Evolutionary conservation across 176 grass and related monocot genomes (phyloP), one percentile per base, ranked within the genome.

Genomic region (Oropetium thomaeum): DNA sequence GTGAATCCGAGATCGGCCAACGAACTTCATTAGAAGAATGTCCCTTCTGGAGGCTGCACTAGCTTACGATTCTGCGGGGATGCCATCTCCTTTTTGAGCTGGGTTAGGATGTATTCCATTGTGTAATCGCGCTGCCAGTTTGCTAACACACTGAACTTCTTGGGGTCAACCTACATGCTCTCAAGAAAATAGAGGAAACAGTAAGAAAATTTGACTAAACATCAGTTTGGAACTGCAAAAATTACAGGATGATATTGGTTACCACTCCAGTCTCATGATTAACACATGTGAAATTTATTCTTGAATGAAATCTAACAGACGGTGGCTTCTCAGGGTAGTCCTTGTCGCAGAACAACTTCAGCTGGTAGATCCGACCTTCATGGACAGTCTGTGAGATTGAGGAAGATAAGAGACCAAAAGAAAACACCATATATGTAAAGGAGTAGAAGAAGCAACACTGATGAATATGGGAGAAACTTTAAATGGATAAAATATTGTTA

Each of bases 291-390:
- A 87, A 85, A 57, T 93, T 90, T 55, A 93, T 70, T 75, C 90
- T 88, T 48, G 90, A 93, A 77, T 93, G 77, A 17, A 90, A 93
- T 48, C 84, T 78, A 22, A 93, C 87, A 79, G 78, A 81, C 34
- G 90, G 90, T 70, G 90, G 84, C 62, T 93, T 93, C 64, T 93
- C 90, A 33, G 90, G 90, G 59, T 90, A 93, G 27, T 93, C 90
- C 84, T 93, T 93, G 84, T 93, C 90, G 15, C 90, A 93, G 39
- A 93, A 93, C 61, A 93, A 47, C 55, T 93, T 93, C 57, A 93
- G 73, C 63, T 90, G 87, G 72, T 93, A 93, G 43, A 93, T 93
- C 45, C 90, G 84, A 27, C 84, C 90, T 63, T 93, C 90, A 90
- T 93, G 90, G 53, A 93, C 87, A 63, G 90, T 93, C 90, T 93